Percentiles rank a stretch among this genome's conserved stretches.
These are phyloP conservation scores for Oryza nivara DNA, from an alignment of 176 grass and related monocot species.

Conservation along the genomic window DNA sequence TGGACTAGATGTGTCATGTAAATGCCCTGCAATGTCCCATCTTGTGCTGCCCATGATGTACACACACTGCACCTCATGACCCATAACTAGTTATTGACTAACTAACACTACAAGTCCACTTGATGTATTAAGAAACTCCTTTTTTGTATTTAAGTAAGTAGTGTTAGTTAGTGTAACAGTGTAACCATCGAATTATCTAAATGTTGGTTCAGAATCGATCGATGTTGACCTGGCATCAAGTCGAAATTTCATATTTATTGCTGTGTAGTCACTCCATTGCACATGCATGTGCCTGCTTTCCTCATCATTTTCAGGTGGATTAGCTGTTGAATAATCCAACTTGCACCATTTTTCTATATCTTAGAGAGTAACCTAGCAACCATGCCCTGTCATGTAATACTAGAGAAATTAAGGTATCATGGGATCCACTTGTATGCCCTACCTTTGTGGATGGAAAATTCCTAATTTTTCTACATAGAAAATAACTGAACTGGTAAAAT, in stretches of 20 bases:
- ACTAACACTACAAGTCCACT: neutral
- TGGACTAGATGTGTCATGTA: neutral
- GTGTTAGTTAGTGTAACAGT: neutral
- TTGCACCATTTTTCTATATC: neutral
- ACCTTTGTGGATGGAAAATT: neutral
- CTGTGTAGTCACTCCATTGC: neutral
- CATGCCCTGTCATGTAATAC: neutral
- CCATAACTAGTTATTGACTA: neutral
- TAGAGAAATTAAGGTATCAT: constrained; percentile 10
- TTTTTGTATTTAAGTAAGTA: neutral
- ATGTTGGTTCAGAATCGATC: neutral
- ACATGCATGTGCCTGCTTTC: neutral
- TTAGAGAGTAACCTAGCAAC: neutral
- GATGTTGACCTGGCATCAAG: neutral
- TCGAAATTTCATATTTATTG: neutral
- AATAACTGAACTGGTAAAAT: too few species aligned
- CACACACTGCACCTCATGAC: neutral
- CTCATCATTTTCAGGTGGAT: neutral
- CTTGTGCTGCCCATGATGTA: constrained; percentile 7
- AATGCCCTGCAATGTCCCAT: neutral
- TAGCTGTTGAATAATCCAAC: neutral
- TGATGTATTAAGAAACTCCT: neutral
- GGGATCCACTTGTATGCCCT: neutral
- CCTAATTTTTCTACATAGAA: neutral
- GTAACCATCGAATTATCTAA: neutral